These are phyloP conservation scores for Sisymbrium altissimum DNA, from an alignment of 345 rosid species.

Conservation along the genomic window DNA sequence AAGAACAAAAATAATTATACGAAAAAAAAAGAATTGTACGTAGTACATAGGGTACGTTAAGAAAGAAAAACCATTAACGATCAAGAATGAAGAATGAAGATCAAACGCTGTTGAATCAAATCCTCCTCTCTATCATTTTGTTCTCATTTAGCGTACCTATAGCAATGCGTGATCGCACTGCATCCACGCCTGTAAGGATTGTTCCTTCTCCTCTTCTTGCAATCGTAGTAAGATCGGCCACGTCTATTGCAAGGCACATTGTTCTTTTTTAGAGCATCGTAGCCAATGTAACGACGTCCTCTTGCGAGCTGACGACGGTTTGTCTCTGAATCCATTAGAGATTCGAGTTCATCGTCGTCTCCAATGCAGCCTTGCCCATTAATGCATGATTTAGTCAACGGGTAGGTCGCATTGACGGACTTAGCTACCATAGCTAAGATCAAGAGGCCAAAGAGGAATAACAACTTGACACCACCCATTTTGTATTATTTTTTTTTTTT, in stretches of 20 bases:
- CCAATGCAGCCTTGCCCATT: slow-evolving; percentile 35
- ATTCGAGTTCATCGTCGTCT: slow-evolving; percentile 33
- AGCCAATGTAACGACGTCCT: slow-evolving; percentile 43
- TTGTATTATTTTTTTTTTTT: not conserved
- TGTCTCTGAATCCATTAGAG: slow-evolving; percentile 40
- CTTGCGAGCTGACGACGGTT: slow-evolving; percentile 32
- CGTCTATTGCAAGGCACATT: slow-evolving; percentile 44
- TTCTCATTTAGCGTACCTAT: slow-evolving; percentile 33
- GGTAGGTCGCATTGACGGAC: slow-evolving; percentile 26
- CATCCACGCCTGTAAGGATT: slow-evolving; percentile 60
- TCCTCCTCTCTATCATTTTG: slow-evolving; percentile 15
- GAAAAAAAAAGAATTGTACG: not conserved
- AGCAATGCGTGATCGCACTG: slow-evolving; percentile 47
- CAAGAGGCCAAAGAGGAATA: slow-evolving; percentile 32
- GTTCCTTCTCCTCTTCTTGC: slow-evolving; percentile 29
- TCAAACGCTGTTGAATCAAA: slow-evolving; percentile 12
- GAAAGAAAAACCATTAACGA: not conserved
- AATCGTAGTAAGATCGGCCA: slow-evolving; percentile 56
- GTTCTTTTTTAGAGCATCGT: slow-evolving; percentile 37
- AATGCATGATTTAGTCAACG: slow-evolving; percentile 27
- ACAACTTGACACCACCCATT: slow-evolving; percentile 39
- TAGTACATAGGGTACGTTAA: slow-evolving; percentile 26
- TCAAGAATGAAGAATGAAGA: slow-evolving; percentile 23
- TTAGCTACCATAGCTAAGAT: slow-evolving; percentile 27
- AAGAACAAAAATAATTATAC: not conserved